Evolutionary conservation across 306 rosid species (phyloP), one percentile per base, ranked within the genome.

Genomic region (Senna tora): DNA sequence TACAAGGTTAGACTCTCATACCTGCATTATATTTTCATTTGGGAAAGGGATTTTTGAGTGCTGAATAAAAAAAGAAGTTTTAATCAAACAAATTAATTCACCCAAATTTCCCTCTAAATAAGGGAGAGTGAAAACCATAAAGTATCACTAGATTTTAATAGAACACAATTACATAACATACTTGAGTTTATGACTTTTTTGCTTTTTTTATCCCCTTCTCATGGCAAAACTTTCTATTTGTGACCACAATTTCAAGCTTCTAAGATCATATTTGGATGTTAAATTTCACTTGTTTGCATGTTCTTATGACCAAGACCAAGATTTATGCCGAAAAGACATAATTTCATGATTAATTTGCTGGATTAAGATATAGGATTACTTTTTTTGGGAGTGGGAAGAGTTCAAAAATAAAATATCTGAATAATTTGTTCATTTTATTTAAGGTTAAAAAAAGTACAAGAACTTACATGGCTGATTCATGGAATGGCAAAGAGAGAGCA

Each of bases 381-480:
- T 16, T 76, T n/a, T 25, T 43, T 72, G 64, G 55, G 68, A 39
- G 13, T 6, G 2, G 6, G 34, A 60, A 15, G 17, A 56, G 32
- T 72, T 76, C 58, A 71, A 38, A 72, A 16, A 36, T 39, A 9
- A n/a, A 8, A 38, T 7, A 1, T 42, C 46, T 67, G 30, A 9
- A 79, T 15, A 28, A 60, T 8, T 12, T 78, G 21, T 67, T 39
- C 43, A 21, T 77, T 68, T 69, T 59, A 49, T 73, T 81, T 50
- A 65, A 94, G 98, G 89, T 80, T 61, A 91, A 91, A 77, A 86
- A 74, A 69, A 89, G 87, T 70, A 82, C 87, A 28, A 81, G 95
- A 71, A 91, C 99, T 16, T 94, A 94, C 78, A 28, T 69, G 59
- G 15, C 85, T 28, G 96, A 91, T 67, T 89, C 97, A 47, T 75